Percentiles rank a stretch among this genome's conserved stretches.
Evolutionary conservation across 2,329 filamentous ascomycete species (phyloP).

Genomic region (Pestalotiopsis sp.): DNA sequence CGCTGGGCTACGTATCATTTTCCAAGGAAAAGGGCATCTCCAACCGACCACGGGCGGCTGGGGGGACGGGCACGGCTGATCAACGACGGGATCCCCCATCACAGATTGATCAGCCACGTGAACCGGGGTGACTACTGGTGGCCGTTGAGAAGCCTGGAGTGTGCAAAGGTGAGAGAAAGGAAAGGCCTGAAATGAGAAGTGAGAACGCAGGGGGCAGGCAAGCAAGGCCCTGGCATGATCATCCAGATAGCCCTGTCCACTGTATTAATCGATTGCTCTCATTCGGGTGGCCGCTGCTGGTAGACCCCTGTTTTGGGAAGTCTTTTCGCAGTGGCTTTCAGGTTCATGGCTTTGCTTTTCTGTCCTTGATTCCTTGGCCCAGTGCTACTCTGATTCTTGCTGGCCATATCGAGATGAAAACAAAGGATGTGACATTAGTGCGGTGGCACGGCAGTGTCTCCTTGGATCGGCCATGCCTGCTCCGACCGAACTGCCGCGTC

Average conservation of each 20-base stretch:
- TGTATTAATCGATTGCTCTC: not conserved
- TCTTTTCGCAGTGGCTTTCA: slow-evolving; percentile 4
- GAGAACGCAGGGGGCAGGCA: not conserved
- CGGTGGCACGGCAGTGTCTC: not conserved
- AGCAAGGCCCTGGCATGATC: not conserved
- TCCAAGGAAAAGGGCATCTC: slow-evolving; percentile 7
- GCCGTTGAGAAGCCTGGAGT: slow-evolving; percentile 1
- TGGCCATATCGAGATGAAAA: not conserved
- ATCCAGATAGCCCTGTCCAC: not conserved
- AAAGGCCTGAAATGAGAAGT: not conserved
- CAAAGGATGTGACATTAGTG: not conserved
- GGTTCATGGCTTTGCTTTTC: not conserved
- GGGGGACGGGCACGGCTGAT: not conserved
- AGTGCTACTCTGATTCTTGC: not conserved
- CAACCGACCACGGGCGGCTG: not conserved
- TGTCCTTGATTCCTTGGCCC: not conserved
- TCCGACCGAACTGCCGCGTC: slow-evolving; percentile 7
- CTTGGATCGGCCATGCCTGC: not conserved
- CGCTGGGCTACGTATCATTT: not conserved
- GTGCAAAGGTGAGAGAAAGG: not conserved
- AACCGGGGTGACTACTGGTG: slow-evolving; percentile 1
- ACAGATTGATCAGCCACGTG: slow-evolving; percentile 9
- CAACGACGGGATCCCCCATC: not conserved
- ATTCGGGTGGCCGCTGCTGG: not conserved
- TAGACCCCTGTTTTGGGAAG: slow-evolving; percentile 5